Percentiles rank a stretch among this genome's conserved stretches.
phyloP scores from a whole-genome alignment of 805 yeast genomes.

The Candida silvicultrix region DNA sequence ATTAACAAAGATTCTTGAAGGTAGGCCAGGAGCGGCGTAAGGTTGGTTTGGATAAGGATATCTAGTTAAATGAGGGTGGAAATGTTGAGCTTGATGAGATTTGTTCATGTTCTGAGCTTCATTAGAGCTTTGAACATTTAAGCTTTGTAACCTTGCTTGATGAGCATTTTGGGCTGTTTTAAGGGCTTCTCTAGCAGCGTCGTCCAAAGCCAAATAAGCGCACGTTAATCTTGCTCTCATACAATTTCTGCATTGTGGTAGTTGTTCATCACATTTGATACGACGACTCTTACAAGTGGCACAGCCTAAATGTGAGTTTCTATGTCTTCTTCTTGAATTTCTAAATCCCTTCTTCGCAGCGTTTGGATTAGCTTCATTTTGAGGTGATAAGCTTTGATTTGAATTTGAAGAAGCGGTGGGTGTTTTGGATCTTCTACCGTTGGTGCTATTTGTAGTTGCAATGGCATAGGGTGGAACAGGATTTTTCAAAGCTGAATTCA shows the following conservation, averaged over 20 bases:
- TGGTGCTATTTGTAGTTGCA: slow-evolving; percentile 19
- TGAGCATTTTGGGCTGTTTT: slow-evolving; percentile 41
- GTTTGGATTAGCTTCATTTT: slow-evolving; percentile 1
- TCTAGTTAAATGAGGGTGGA: neutral
- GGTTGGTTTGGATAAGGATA: neutral
- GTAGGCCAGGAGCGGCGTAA: slow-evolving; percentile 9
- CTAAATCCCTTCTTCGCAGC: slow-evolving; percentile 13
- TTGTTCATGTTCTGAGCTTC: neutral
- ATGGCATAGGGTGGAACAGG: slow-evolving; percentile 31
- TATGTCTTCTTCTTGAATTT: slow-evolving; percentile 45
- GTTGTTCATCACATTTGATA: slow-evolving; percentile 58
- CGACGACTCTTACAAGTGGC: slow-evolving; percentile 57
- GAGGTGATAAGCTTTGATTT: neutral
- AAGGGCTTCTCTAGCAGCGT: slow-evolving; percentile 41
- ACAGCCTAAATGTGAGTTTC: slow-evolving; percentile 73
- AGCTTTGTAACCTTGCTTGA: slow-evolving; percentile 29
- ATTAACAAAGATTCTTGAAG: slow-evolving; percentile 15
- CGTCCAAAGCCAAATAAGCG: slow-evolving; percentile 42
- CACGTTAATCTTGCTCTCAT: slow-evolving; percentile 38
- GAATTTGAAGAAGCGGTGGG: slow-evolving; percentile 1
- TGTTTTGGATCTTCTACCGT: slow-evolving; percentile 9
- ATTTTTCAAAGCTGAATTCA: slow-evolving; percentile 13
- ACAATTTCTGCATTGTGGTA: slow-evolving; percentile 57
- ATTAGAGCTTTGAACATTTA: slow-evolving; percentile 8
- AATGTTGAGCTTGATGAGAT: neutral